Evolutionary conservation across 805 yeast genomes (phyloP), one percentile per base, ranked within the genome.

Genomic region (Scheffersomyces stipitis): DNA sequence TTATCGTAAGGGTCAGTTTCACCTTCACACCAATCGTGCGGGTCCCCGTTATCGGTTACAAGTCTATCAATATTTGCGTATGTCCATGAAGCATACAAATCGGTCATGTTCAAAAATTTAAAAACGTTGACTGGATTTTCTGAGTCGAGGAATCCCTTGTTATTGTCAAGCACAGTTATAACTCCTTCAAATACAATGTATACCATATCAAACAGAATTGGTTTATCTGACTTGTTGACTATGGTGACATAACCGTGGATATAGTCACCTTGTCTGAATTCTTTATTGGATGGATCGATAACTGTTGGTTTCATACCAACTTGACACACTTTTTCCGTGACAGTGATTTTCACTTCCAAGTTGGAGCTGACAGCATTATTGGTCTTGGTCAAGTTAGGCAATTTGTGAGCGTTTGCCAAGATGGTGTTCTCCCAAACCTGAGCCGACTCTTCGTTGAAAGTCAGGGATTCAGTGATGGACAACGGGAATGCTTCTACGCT

Each of bases 211-310:
- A 69, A 69, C 0, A 65, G 54, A 5, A 68, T 54, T 4, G 71
- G 72, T 18, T 40, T 40, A 10, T 46, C 30, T 15, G 58, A 52
- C 5, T 40, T 52, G 44, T 69, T 69, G 14, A 41, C 37, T 12
- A 69, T 59, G 8, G 71, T 66, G 24, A 67, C 71, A 44, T 55
- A 69, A 3, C 75, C 75, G 45, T 67, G 73, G 28, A 69, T 52
- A 42, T 56, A 67, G 42, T 69, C 73, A 23, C 71, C 72, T 41
- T 64, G 71, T 31, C 58, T 56, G 44, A 51, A 66, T 42, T 69
- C 75, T 9, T 41, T 41, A 23, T 48, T 41, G 26, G 51, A 50
- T 1, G 66, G 56, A 38, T 67, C 70, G 12, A 66, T 54, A 13
- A 56, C 44, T 15, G 40, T 40, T 1, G 73, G 73, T 28, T 47